phyloP scores from a whole-genome alignment of 805 yeast genomes.

The Lipomyces kockii region DNA sequence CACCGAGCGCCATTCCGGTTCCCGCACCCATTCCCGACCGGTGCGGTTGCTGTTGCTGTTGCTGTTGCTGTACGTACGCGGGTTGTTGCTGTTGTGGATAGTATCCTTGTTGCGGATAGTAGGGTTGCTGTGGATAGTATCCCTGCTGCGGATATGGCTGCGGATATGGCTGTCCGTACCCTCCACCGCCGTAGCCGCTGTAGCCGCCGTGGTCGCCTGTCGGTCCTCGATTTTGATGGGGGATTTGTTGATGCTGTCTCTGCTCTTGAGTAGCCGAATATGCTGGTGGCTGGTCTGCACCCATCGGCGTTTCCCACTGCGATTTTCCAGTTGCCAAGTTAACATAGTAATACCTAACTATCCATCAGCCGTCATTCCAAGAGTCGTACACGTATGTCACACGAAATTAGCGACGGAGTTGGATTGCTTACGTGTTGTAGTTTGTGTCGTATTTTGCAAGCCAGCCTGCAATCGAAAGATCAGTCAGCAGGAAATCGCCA shows the following conservation, averaged over 20 bases:
- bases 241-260: conserved; percentile 30
- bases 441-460: conserved; percentile 41
- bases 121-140: conserved; percentile 38
- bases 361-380: background rate
- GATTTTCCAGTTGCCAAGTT: conserved; percentile 70
- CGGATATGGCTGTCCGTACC: conserved; percentile 34
- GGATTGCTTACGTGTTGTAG: conserved; percentile 57
- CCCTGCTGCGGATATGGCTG: conserved; percentile 41
- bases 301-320: conserved; percentile 85
- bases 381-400: conserved; percentile 51
- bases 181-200: conserved; percentile 23
- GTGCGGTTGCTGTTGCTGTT: conserved; percentile 43
- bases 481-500: conserved; percentile 1
- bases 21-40: conserved; percentile 48
- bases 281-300: conserved; percentile 39
- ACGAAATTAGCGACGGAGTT: background rate
- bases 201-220: conserved; percentile 28
- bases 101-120: conserved; percentile 44
- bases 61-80: conserved; percentile 36
- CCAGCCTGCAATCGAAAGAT: conserved; percentile 27
- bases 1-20: conserved; percentile 52
- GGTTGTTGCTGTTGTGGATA: conserved; percentile 45
- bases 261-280: conserved; percentile 18
- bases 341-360: conserved; percentile 75
- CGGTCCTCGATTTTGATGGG: conserved; percentile 8